These are phyloP conservation scores for Hypoxylon sp. DNA, from an alignment of 2,329 filamentous ascomycete species.

Conservation along the genomic window DNA sequence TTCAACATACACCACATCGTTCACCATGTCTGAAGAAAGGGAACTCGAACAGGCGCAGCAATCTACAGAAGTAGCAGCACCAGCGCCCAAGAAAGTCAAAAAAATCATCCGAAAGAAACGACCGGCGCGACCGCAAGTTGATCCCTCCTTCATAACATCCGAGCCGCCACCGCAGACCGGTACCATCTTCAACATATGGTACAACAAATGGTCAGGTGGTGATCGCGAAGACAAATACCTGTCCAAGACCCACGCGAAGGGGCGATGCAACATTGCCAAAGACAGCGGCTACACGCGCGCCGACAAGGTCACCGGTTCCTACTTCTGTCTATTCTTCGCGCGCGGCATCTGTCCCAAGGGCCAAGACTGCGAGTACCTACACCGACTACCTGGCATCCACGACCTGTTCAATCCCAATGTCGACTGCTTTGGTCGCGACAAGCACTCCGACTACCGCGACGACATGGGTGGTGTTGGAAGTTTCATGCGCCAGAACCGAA, in stretches of 20 bases:
- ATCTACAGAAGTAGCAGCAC: conserved; percentile 56
- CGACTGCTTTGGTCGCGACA: conserved; percentile 94
- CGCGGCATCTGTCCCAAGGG: conserved; percentile 85
- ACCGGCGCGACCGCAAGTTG: conserved; percentile 89
- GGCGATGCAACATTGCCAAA: conserved; percentile 84
- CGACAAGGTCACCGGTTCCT: conserved; percentile 79
- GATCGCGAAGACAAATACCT: conserved; percentile 93
- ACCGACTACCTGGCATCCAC: conserved; percentile 84
- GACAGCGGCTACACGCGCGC: conserved; percentile 83
- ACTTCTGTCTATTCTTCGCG: conserved; percentile 93
- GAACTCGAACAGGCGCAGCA: conserved; percentile 41
- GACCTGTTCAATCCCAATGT: conserved; percentile 94
- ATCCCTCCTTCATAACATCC: conserved; percentile 81
- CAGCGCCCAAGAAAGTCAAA: conserved; percentile 74
- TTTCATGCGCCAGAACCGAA: conserved; percentile 93
- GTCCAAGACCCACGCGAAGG: conserved; percentile 81
- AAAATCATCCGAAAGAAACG: conserved; percentile 89
- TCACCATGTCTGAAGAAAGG: conserved; percentile 45
- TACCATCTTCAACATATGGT: conserved; percentile 97
- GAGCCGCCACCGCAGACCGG: conserved; percentile 92
- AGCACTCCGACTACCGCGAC: conserved; percentile 90
- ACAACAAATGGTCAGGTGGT: conserved; percentile 97
- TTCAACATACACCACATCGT: conserved; percentile 7
- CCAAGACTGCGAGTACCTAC: conserved; percentile 92
- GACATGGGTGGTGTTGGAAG: conserved; percentile 98